phyloP scores from a whole-genome alignment of 768 basidiomycete species.

The Lyophyllum atratum region DNA sequence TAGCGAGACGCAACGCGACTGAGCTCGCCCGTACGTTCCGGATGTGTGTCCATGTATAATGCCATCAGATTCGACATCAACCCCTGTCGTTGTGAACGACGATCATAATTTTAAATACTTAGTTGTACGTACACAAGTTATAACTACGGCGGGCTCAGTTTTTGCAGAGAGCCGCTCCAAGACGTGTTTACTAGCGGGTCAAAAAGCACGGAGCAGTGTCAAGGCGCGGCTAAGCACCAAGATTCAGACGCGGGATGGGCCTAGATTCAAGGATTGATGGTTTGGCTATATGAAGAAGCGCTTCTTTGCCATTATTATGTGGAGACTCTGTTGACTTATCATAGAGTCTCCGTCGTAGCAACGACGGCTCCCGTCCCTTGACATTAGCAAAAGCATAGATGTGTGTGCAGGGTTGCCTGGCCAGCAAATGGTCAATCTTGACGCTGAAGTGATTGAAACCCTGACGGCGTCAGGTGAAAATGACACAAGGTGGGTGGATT shows the following conservation, averaged over 20 bases:
- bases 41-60: conserved; percentile 9
- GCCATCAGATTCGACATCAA: conserved; percentile 17
- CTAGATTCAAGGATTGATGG: conserved; percentile 5
- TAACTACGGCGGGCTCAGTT: neutral
- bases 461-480: neutral
- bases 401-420: neutral
- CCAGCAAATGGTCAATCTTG: too few species aligned
- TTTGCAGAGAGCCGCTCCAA: neutral
- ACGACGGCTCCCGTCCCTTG: neutral
- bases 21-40: conserved; percentile 4
- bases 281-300: conserved; percentile 7
- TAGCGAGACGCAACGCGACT: neutral
- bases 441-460: neutral
- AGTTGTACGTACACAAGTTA: neutral
- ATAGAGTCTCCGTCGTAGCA: conserved; percentile 8
- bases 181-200: neutral
- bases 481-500: neutral
- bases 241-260: neutral
- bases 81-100: conserved; percentile 18
- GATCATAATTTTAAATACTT: conserved; percentile 4
- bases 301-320: conserved; percentile 3
- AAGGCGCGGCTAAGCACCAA: neutral
- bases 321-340: conserved; percentile 1
- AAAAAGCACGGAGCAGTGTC: neutral
- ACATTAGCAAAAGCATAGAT: too few species aligned